These are phyloP conservation scores for Pseudocercospora vitis DNA, from an alignment of 2,329 filamentous ascomycete genomes.

Conservation along the genomic window DNA sequence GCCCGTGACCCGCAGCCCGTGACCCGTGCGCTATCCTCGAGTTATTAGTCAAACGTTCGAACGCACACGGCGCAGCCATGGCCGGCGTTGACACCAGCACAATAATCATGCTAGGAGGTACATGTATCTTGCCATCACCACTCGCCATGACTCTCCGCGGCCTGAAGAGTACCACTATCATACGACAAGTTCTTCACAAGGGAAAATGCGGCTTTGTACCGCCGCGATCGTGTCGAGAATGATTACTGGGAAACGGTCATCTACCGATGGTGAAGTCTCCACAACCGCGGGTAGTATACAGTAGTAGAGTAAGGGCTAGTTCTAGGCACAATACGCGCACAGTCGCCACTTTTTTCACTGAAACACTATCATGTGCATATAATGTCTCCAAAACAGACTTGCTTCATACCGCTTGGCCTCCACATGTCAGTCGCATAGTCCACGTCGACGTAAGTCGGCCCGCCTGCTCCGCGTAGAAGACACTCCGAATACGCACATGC, in stretches of 20 bases:
- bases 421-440: neutral
- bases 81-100: no score
- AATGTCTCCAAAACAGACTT: neutral
- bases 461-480: neutral
- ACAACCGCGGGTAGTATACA: neutral
- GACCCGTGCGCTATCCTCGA: conserved; percentile 1
- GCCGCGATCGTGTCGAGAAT: no score
- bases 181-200: no score
- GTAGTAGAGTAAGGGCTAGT: no score
- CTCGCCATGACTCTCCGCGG: neutral
- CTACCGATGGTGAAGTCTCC: neutral
- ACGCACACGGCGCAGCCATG: no score
- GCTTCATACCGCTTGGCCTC: neutral
- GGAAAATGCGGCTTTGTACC: no score
- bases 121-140: neutral
- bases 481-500: neutral
- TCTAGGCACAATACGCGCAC: no score
- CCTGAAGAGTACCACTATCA: no score
- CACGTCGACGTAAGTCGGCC: neutral
- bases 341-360: neutral
- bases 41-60: no score
- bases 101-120: no score
- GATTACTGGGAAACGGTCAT: neutral
- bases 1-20: neutral
- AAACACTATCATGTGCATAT: neutral